Evolutionary conservation across 1,284 basidiomycete species (phyloP), one percentile per base, ranked within the genome.

Genomic region (Leccinum variabile): DNA sequence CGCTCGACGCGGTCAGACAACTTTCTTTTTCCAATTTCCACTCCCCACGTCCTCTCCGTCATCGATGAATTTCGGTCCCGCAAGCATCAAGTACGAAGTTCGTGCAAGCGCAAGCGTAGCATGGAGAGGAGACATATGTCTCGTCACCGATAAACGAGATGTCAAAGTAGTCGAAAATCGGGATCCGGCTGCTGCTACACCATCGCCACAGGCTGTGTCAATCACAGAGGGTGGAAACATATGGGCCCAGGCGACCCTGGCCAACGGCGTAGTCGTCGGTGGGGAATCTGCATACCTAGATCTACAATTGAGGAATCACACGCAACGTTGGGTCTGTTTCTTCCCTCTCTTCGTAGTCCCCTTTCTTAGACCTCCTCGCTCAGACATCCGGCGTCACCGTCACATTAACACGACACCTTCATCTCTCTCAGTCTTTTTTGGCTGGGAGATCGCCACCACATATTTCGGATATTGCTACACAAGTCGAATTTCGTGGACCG

Each of bases 251-350:
- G 90, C 83, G 1, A 83, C 77, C 57, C 70, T 92, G 11, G 76
- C 89, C 14, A 88, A 85, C 32, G 84, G 82, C 5, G 76, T 88
- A 25, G 68, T 89, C 35, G 80, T 91, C 10, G 84, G 87, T 18
- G 90, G 90, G 5, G 84, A 86, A 68, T 83, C 82, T 64, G 86
- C 83, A 14, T 89, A 87, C 69, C 78, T 92, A 46, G 87, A 91
- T 67, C 74, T 92, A 56, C 85, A 88, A 64, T 86, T 92, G 53
- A 91, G 87, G 78, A 92, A 92, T 68, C 88, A 91, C 70, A 89
- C 90, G 0, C 75, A 76, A 56, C 89, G 88, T 77, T 91, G 88
- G 86, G 90, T 90, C 44, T 22, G 75, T 64, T 25, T 18, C 41
- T 41, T 59, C 32, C 25, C 58, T 55, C 22, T 62, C 61, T 46